Base-by-base conservation (phyloP, 2,329 filamentous ascomycete genomes). In the Pezicula carpinea region DNA sequence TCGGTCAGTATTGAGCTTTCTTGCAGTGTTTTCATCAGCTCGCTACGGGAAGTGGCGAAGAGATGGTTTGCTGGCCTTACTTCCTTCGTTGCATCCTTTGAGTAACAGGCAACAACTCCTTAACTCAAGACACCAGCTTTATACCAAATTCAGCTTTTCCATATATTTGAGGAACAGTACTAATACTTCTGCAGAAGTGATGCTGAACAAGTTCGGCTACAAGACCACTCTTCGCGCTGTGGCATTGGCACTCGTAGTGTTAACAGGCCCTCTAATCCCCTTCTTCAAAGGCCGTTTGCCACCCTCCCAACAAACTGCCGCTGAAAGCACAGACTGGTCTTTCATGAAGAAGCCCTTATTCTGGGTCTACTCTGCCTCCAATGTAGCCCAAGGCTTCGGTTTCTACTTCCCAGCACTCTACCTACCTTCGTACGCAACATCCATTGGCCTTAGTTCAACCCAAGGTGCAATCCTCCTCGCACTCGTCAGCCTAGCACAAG, bases 221-320 rank as follows among this genome's bases (percentile, higher is more conserved):
- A 67, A 70, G 18, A 74, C 69, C 1, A 79, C 80, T 0, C 61
- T 83, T 44, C 69, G 75, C 22, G 65, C 77, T n/a, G 80, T 76
- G 69, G 69, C 77, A 1, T 64, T 72, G 8, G 58, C 74, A 2
- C 66, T 75, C 47, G 74, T 79, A 22, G 58, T 73, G 33, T 52
- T 80, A 13, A 77, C 78, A 2, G 67, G 73, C 21, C 79, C 81
- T 4, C 67, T 81, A 13, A 70, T 78, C 4, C 73, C 70, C 29
- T 76, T 78, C 49, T 70, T 84, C 54, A 79, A 76, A 52, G 74
- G 75, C 3, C 71, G 81, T 1, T 59, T 81, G 18, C 72, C 79
- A 3, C 46, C 47, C 6, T 48, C 57, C 3, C 47, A 44, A 53
- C 51, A 61, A 51, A 64, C 46, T 62, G 56, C 56, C 23, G 40